phyloP scores from a whole-genome alignment of 2,329 filamentous ascomycete genomes.

The Colletotrichum eleusines region DNA sequence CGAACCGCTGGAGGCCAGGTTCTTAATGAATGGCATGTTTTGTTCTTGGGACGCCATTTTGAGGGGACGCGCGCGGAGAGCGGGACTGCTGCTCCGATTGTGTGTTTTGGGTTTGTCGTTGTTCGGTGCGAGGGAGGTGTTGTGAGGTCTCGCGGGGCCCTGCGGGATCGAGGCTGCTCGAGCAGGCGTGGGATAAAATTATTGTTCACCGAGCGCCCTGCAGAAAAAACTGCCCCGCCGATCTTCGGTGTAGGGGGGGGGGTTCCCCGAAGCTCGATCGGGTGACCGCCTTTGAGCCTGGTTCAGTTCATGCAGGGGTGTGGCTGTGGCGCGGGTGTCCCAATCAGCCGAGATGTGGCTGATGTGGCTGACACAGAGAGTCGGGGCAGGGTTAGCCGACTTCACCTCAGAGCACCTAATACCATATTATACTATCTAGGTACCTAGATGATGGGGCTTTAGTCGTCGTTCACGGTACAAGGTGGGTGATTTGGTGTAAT shows the following conservation, averaged over 20 bases:
- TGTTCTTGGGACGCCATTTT: constrained; percentile 58
- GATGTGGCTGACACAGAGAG: not conserved
- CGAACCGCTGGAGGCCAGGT: constrained; percentile 86
- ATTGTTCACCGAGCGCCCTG: constrained; percentile 38
- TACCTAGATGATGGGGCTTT: too few relatives aligned
- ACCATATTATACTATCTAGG: too few relatives aligned
- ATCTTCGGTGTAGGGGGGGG: constrained; percentile 29
- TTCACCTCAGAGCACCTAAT: too few relatives aligned
- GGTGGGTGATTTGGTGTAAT: too few relatives aligned
- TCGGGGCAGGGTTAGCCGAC: not conserved
- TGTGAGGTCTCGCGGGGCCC: not conserved
- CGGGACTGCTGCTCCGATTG: constrained; percentile 12
- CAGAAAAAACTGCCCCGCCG: constrained; percentile 33
- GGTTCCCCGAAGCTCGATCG: too few relatives aligned
- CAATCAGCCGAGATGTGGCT: constrained; percentile 2
- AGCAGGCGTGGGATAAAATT: constrained; percentile 39
- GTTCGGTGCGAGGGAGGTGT: not conserved
- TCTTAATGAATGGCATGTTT: constrained; percentile 81
- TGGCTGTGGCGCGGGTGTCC: not conserved
- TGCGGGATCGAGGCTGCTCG: not conserved
- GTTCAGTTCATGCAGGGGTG: not conserved
- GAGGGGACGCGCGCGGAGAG: not conserved
- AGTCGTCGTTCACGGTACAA: too few relatives aligned
- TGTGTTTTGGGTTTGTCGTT: not conserved
- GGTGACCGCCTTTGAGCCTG: constrained; percentile 26